Conservation (phyloP, 2,329 filamentous ascomycete genomes). For the Fusarium sambucinum region DNA sequence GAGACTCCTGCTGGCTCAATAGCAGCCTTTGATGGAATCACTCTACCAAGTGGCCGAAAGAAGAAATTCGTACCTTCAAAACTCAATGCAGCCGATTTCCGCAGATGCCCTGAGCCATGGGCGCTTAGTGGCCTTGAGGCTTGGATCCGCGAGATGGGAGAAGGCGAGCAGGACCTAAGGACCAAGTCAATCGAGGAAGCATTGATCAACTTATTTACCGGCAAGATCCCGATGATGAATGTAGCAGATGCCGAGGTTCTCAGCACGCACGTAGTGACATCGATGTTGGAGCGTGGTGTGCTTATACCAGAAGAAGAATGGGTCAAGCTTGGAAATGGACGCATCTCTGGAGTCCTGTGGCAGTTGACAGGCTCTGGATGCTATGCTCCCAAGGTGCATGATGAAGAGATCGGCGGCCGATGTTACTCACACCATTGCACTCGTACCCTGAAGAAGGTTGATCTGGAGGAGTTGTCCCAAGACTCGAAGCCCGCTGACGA, state of each 20-base stretch:
- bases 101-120: conserved; percentile 90
- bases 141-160: conserved; percentile 90
- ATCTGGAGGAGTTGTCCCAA: conserved; percentile 80
- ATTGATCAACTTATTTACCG: conserved; percentile 87
- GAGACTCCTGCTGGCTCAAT: conserved; percentile 68
- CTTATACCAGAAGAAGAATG: conserved; percentile 94
- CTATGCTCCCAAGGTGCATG: conserved; percentile 87
- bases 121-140: conserved; percentile 86
- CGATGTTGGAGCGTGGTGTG: conserved; percentile 83
- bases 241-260: conserved; percentile 94
- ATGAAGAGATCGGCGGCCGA: conserved; percentile 74
- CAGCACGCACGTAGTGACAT: conserved; percentile 79
- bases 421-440: conserved; percentile 97
- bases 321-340: conserved; percentile 88
- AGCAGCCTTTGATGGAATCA: conserved; percentile 81
- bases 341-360: conserved; percentile 89
- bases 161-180: conserved; percentile 89
- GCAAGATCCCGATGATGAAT: conserved; percentile 98
- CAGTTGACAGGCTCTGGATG: conserved; percentile 93
- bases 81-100: conserved; percentile 82
- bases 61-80: conserved; percentile 89
- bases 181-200: conserved; percentile 88
- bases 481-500: conserved; percentile 77
- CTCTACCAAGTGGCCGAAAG: conserved; percentile 81
- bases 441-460: conserved; percentile 93